Evolutionary conservation across 805 yeast genomes (phyloP), one percentile per base, ranked within the genome.

Genomic region (Candida quercuum): DNA sequence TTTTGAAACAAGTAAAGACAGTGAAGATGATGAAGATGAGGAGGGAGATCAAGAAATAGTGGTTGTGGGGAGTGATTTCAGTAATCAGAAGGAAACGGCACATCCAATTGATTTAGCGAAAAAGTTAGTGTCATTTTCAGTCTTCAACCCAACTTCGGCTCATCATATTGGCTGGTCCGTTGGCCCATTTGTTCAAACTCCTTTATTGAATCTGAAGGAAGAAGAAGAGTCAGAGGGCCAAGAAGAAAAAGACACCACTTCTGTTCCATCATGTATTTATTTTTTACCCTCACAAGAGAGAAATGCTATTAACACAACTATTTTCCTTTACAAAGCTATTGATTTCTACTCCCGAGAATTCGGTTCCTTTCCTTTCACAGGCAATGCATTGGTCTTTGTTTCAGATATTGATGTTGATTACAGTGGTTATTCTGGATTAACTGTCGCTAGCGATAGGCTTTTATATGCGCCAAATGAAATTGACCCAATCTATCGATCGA

Each of bases 151-250:
- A 1, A 83, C 87, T 1, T 81, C 95, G 26, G 86, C 99, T 1
- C 97, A 89, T 48, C 97, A 91, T 59, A 69, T 93, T 16, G 98
- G 98, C 0, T 93, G 95, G 81, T 89, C 95, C 0, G 75, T 88
- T 4, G 99, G 98, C 0, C 81, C 95, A 2, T 93, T 91, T 57
- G 79, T 80, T 29, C 74, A 74, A 37, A 63, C 78, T 3, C 74
- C 78, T 0, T 50, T 87, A 22, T 58, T 78, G 7, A 74, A 70
- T 31, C 49, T 59, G 27, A 58, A 57, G 28, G 63, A 58, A 22
- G 69, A 63, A 23, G 66, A 62, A 31, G 56, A 56, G 6, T 36
- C 48, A 3, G 57, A 48, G 12, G 32, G 37, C 2, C 17, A 42
- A 13, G 62, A 61, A 13, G 68, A 71, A 20, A 60, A 56, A 6